phyloP scores from a whole-genome alignment of 192 early-diverging fungal genomes.

The Backusella morwellensis region DNA sequence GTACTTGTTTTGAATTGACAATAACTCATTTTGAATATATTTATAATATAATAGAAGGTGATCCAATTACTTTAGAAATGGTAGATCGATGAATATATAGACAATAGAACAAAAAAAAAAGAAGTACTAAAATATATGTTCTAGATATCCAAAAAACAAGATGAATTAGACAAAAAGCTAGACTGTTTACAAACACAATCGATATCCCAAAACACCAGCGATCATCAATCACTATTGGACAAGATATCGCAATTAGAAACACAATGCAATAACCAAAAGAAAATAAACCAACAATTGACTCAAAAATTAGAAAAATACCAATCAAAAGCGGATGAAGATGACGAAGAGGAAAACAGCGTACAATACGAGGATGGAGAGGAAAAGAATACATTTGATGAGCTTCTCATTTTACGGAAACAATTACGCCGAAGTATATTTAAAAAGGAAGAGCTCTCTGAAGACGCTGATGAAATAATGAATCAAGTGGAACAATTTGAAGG shows the following conservation, averaged over 20 bases:
- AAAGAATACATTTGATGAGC: constrained; percentile 8
- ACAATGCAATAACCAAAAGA: background rate
- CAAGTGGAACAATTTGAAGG: constrained; percentile 30
- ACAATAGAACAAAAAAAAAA: background rate
- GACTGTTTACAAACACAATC: background rate
- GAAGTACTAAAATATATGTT: background rate
- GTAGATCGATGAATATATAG: background rate
- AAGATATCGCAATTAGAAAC: background rate
- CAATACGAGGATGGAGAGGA: background rate
- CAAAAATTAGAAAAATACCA: background rate
- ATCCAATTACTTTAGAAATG: background rate
- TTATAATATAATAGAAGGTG: background rate
- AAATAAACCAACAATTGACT: background rate
- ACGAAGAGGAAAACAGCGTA: background rate
- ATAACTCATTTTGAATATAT: background rate
- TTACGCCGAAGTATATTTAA: constrained; percentile 29
- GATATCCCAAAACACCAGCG: background rate
- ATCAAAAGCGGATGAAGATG: background rate
- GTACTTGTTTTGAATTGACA: background rate
- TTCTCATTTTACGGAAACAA: constrained; percentile 22
- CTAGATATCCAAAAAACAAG: background rate
- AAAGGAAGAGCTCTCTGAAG: constrained; percentile 17
- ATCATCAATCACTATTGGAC: background rate
- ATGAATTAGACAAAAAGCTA: background rate
- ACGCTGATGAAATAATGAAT: constrained; percentile 23